A percentile compares a stretch with the other conserved stretches of the same genome.
Evolutionary conservation across 164 flowering plant species (phyloP).

Genomic region (grape (Vitis vinifera)): DNA sequence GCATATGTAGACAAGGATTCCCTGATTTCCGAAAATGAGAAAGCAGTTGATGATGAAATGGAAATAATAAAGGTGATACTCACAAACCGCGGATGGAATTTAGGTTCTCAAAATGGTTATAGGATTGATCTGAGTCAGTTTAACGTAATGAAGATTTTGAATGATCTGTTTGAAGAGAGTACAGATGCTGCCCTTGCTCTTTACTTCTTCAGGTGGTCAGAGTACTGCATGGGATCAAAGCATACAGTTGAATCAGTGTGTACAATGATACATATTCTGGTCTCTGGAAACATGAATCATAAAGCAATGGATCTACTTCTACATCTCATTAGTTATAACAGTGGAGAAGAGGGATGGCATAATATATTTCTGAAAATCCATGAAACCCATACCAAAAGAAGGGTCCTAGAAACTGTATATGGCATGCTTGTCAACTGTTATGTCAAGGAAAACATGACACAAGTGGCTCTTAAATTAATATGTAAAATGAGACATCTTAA

Average conservation of each 20-base stretch:
- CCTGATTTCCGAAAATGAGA: too few relatives aligned
- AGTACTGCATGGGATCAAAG: conserved; percentile 18
- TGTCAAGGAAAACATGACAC: conserved; percentile 32
- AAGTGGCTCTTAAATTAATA: conserved; percentile 28
- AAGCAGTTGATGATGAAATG: neutral
- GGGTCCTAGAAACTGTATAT: conserved; percentile 26
- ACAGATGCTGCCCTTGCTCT: conserved; percentile 37
- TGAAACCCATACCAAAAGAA: conserved; percentile 23
- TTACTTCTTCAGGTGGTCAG: conserved; percentile 45
- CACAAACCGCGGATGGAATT: conserved; percentile 27
- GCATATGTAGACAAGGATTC: too few relatives aligned
- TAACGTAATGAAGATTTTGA: conserved; percentile 30
- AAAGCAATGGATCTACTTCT: conserved; percentile 34
- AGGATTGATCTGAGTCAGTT: conserved; percentile 19
- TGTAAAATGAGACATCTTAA: conserved; percentile 26
- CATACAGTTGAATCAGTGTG: conserved; percentile 30
- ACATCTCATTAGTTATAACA: conserved; percentile 18
- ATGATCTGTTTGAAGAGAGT: conserved; percentile 35
- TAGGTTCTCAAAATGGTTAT: conserved; percentile 11
- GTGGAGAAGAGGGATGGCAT: conserved; percentile 19
- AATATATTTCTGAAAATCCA: conserved; percentile 17
- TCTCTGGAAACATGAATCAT: conserved; percentile 44
- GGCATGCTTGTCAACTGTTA: conserved; percentile 46
- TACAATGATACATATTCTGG: conserved; percentile 45
- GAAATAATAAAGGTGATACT: conserved; percentile 24